Conservation (phyloP, 2,329 filamentous ascomycete species). For the Knoxdaviesia capensis region DNA sequence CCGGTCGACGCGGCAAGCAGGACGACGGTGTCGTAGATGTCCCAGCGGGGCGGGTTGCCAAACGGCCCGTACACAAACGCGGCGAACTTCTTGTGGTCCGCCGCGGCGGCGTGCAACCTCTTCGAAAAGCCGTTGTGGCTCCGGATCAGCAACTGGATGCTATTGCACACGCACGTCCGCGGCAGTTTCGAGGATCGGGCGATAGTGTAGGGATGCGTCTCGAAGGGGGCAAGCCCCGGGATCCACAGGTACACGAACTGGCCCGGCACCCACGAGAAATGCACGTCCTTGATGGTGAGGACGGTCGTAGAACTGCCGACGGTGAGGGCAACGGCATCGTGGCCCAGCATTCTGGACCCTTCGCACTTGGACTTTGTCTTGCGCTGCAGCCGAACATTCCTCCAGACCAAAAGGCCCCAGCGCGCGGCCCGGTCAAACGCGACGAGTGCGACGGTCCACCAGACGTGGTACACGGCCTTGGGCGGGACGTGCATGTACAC, state of each 20-base stretch:
- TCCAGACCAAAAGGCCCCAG: conserved; percentile 24
- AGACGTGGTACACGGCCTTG: conserved; percentile 39
- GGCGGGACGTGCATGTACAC: conserved; percentile 41
- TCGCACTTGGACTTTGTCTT: conserved; percentile 18
- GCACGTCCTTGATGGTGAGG: conserved; percentile 36
- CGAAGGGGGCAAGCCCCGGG: conserved; percentile 29
- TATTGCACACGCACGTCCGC: conserved; percentile 34
- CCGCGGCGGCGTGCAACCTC: conserved; percentile 26
- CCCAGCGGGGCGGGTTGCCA: conserved; percentile 32
- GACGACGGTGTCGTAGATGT: conserved; percentile 37
- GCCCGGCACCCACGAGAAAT: conserved; percentile 36
- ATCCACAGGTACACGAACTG: conserved; percentile 43
- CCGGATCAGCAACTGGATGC: conserved; percentile 36
- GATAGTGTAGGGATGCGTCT: conserved; percentile 41
- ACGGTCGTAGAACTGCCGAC: conserved; percentile 32
- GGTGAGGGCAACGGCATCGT: conserved; percentile 25
- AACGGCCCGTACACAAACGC: conserved; percentile 35
- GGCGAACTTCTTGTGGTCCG: conserved; percentile 16
- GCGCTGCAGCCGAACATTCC: conserved; percentile 23
- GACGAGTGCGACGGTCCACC: conserved; percentile 42
- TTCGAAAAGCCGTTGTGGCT: conserved; percentile 36
- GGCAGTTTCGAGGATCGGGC: conserved; percentile 31
- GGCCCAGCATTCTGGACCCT: conserved; percentile 28
- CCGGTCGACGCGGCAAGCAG: conserved; percentile 42
- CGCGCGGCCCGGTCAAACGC: conserved; percentile 41